These are phyloP conservation scores for Phialocephala sp. DNA, from an alignment of 2,329 filamentous ascomycete species.

Conservation along the genomic window DNA sequence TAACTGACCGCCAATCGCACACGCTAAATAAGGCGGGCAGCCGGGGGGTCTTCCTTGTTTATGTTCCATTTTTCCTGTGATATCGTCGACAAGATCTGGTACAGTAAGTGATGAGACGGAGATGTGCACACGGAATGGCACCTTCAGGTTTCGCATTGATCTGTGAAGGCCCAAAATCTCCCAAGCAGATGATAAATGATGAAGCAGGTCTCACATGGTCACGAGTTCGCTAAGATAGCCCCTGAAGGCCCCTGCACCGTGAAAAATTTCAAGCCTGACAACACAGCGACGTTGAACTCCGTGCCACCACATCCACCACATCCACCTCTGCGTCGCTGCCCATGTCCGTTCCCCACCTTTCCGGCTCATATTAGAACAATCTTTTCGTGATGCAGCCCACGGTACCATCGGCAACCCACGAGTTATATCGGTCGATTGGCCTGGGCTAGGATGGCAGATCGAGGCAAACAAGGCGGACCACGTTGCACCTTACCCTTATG, in stretches of 20 bases:
- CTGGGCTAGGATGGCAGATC: slow-evolving; percentile 17
- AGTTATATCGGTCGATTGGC: slow-evolving; percentile 18
- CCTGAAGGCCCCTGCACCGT: slow-evolving; percentile 2
- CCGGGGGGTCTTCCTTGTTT: slow-evolving; percentile 3
- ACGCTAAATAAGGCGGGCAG: slow-evolving; percentile 6
- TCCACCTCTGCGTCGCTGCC: not conserved
- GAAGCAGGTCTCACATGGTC: not conserved
- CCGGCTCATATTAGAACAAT: slow-evolving; percentile 14
- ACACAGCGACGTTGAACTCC: slow-evolving; percentile 9
- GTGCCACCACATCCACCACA: slow-evolving; percentile 12
- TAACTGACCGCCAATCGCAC: slow-evolving; percentile 27
- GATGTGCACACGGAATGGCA: not conserved
- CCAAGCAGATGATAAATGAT: slow-evolving; percentile 6
- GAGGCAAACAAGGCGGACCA: slow-evolving; percentile 41
- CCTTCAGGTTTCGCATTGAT: not conserved
- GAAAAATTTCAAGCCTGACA: slow-evolving; percentile 11
- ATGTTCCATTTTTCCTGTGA: slow-evolving; percentile 18
- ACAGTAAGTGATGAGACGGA: not conserved
- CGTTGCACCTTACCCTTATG: slow-evolving; percentile 36
- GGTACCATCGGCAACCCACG: slow-evolving; percentile 14
- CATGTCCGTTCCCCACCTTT: slow-evolving; percentile 10
- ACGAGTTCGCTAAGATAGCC: slow-evolving; percentile 11
- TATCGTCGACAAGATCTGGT: not conserved
- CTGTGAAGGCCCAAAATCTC: slow-evolving; percentile 4
- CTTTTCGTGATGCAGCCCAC: slow-evolving; percentile 20